Evolutionary conservation across 257 asterid species (phyloP).

Genomic region (Haberlea rhodopensis): DNA sequence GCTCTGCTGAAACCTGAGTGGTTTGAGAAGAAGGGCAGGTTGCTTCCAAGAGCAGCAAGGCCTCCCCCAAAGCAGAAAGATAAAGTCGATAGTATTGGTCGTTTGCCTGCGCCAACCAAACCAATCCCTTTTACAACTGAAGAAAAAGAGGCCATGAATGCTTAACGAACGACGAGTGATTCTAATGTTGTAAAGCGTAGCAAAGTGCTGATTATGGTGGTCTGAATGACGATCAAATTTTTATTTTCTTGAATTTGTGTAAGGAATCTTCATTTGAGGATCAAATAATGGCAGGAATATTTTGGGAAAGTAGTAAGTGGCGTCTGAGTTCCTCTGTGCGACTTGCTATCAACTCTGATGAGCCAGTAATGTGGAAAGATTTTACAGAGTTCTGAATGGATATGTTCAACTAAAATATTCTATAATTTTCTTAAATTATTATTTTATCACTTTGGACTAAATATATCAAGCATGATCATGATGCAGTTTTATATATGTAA

Average conservation of each 20-base stretch:
- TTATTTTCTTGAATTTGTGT: not conserved
- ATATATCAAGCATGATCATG: too few species aligned
- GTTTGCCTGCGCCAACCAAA: conserved; percentile 89
- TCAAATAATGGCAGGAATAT: not conserved
- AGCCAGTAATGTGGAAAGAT: too few species aligned
- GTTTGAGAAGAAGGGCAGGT: conserved; percentile 92
- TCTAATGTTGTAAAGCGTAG: conserved; percentile 2
- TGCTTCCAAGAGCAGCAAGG: conserved; percentile 84
- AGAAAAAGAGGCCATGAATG: conserved; percentile 46
- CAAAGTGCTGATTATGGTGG: conserved; percentile 5
- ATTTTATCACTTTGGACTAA: too few species aligned
- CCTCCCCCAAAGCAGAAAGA: conserved; percentile 87
- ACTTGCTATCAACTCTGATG: too few species aligned
- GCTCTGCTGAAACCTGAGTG: conserved; percentile 92
- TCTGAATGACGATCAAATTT: not conserved
- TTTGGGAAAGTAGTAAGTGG: too few species aligned
- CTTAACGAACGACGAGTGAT: conserved; percentile 29
- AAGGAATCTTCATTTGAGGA: not conserved
- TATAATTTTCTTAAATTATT: too few species aligned
- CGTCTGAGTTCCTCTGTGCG: too few species aligned
- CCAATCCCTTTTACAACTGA: conserved; percentile 64
- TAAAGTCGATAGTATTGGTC: conserved; percentile 87
- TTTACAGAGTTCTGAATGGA: too few species aligned
- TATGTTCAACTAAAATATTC: too few species aligned
- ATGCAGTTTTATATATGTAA: too few species aligned